Conservation (phyloP, 2,329 filamentous ascomycete species). For the Fusarium sp. region DNA sequence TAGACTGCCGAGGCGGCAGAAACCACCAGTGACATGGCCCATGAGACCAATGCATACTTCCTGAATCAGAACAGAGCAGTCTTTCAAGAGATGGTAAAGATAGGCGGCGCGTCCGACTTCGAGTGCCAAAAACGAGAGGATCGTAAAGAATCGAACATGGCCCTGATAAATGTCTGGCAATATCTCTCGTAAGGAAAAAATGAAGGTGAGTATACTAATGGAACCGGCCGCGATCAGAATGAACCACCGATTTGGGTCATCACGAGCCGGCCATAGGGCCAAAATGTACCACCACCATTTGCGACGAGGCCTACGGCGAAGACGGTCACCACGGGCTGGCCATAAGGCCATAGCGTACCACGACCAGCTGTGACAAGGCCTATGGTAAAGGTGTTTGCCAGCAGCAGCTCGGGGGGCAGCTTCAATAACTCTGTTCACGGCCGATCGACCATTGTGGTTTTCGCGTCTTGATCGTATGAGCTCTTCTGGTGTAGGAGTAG, state of each 20-base stretch:
- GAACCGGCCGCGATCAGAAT: neutral
- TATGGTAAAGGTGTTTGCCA: neutral
- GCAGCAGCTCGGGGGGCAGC: neutral
- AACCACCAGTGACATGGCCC: neutral
- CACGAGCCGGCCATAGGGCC: neutral
- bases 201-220: neutral
- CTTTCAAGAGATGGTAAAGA: neutral
- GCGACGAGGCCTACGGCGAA: neutral
- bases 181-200: neutral
- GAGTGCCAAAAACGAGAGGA: neutral
- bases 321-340: neutral
- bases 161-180: neutral
- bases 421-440: neutral
- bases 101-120: neutral
- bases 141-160: neutral
- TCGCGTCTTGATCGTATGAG: neutral
- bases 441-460: neutral
- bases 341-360: neutral
- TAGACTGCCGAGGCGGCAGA: neutral
- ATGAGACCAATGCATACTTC: neutral
- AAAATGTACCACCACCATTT: neutral
- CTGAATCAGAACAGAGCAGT: neutral
- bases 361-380: neutral
- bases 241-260: neutral
- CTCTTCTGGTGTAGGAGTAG: neutral